Base-by-base conservation (phyloP, 2,329 filamentous ascomycete genomes). In the Penicillium griseofulvum region DNA sequence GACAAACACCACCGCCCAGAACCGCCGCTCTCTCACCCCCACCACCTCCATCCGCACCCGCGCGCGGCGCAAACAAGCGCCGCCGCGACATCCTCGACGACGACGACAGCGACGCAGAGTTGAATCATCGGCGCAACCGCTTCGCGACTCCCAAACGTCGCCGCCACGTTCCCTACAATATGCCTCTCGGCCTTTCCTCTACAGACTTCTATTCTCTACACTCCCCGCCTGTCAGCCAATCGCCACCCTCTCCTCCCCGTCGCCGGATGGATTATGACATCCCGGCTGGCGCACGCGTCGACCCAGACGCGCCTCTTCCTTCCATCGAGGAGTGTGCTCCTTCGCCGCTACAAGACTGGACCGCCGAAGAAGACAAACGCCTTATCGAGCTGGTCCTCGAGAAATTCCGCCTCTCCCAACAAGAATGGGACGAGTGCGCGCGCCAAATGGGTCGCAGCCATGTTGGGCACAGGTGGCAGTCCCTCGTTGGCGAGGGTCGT, bases 391-490 rank as follows among this genome's bases (percentile, higher is more conserved):
- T 76, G 4, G 76, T 79, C 9, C 72, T 79, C 2, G 71, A 75
- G 33, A 78, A 77, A 50, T 68, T 79, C 28, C 69, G 71, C 28
- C 69, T 79, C 5, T 76, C 75, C 28, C 69, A 72, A 47, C 65
- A 66, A 47, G 75, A 78, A 47, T 78, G 76, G 77, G 72, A 75
- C 26, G 76, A 78, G 28, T 79, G 76, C 59, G 76, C 76, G 22
- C 68, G 70, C 33, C 66, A 59, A 52, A 68, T 80, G 58, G 76
- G 76, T 11, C 61, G 56, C 47, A 72, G 71, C 17, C 74, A 71
- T 46, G 65, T 78, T 24, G 74, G 73, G n/a, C 67, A 65, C 49
- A 65, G 77, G 47, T 79, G 76, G 76, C 71, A 69, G 47, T 63
- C 71, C 38, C 71, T 79, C 12, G 64, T 79, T 17, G 71, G 71